Conservation (phyloP, 805 yeast genomes). For the Yarrowia sp. region DNA sequence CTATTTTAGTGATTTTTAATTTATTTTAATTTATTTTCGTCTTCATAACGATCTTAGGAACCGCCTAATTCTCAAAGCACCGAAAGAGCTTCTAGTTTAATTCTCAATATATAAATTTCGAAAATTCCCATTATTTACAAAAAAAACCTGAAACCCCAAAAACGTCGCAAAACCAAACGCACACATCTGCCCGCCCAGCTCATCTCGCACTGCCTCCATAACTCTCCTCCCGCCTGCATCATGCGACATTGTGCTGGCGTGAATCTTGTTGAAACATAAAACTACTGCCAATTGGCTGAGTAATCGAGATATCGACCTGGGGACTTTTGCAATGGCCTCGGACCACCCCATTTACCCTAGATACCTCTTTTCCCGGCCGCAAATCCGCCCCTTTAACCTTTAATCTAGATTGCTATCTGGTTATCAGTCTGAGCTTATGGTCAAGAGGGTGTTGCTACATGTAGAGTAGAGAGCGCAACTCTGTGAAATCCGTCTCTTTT, state of each 20-base stretch:
- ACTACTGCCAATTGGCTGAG: neutral
- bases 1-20: no score
- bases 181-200: no score
- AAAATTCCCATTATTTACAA: no score
- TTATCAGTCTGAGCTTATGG: neutral
- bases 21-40: no score
- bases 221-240: neutral
- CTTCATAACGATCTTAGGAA: no score
- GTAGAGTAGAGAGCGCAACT: neutral
- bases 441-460: neutral
- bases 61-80: no score
- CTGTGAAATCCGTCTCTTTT: neutral
- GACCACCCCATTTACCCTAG: neutral
- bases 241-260: neutral
- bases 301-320: neutral
- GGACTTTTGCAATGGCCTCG: neutral
- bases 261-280: neutral
- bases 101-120: no score
- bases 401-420: neutral
- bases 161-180: no score
- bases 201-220: no score
- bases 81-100: no score
- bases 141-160: no score
- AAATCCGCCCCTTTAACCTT: no score
- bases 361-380: neutral